A percentile compares a stretch with the other conserved stretches of the same genome.
These are phyloP conservation scores for Nakazawaea ishiwadae DNA, from an alignment of 805 yeast species.

Conservation along the genomic window DNA sequence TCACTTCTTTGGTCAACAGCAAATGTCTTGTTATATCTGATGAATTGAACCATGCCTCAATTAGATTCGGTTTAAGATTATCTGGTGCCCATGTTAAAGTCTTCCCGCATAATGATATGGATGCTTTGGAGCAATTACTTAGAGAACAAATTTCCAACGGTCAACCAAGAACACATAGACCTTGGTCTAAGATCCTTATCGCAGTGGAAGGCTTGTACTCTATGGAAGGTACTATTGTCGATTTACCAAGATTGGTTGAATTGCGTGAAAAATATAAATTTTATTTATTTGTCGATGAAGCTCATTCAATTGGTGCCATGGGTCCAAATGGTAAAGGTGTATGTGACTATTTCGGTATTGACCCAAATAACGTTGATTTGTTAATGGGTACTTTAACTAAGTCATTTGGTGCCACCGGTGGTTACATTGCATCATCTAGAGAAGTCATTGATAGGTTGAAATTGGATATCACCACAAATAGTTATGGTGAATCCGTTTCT, in stretches of 20 bases:
- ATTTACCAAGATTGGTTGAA: slow-evolving; percentile 70
- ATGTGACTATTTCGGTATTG: slow-evolving; percentile 85
- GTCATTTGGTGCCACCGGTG: slow-evolving; percentile 98
- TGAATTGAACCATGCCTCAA: slow-evolving; percentile 92
- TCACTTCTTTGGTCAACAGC: slow-evolving; percentile 76
- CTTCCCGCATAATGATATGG: slow-evolving; percentile 89
- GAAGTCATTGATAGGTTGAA: slow-evolving; percentile 69
- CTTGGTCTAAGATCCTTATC: slow-evolving; percentile 84
- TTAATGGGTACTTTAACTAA: slow-evolving; percentile 98
- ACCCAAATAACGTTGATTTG: slow-evolving; percentile 73
- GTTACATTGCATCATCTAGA: slow-evolving; percentile 81
- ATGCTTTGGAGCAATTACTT: slow-evolving; percentile 65
- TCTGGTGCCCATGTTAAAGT: slow-evolving; percentile 92
- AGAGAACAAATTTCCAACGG: slow-evolving; percentile 89
- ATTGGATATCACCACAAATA: slow-evolving; percentile 64
- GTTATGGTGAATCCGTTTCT: slow-evolving; percentile 82
- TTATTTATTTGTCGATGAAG: slow-evolving; percentile 91
- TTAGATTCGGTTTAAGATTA: slow-evolving; percentile 89
- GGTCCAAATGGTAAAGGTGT: slow-evolving; percentile 94
- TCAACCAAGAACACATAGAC: slow-evolving; percentile 92
- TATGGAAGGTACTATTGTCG: slow-evolving; percentile 88
- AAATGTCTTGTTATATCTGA: slow-evolving; percentile 91
- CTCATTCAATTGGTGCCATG: slow-evolving; percentile 98
- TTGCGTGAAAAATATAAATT: slow-evolving; percentile 82
- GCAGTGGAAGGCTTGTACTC: slow-evolving; percentile 92